A percentile compares a stretch with the other conserved stretches of the same genome.
These are phyloP conservation scores for Aquilaria agallochum DNA, from an alignment of 441 rosid species.

Conservation along the genomic window DNA sequence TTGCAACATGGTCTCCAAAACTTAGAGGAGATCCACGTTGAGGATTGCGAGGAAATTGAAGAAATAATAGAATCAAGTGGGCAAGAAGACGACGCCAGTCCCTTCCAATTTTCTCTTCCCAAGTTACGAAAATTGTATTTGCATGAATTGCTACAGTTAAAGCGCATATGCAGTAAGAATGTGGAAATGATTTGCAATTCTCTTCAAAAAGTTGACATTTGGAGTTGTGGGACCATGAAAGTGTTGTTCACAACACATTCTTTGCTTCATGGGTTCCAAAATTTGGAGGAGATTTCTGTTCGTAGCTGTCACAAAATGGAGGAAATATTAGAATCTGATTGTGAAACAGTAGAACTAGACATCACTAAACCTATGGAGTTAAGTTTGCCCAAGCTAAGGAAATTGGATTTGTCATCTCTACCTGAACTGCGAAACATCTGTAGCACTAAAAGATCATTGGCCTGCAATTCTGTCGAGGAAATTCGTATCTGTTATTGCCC, in stretches of 20 bases:
- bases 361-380: not conserved
- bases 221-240: conserved; percentile 13
- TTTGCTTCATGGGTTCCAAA: conserved; percentile 13
- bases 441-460: not conserved
- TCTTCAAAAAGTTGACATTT: not conserved
- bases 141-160: too few species aligned
- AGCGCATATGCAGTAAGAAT: too few species aligned
- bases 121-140: too few species aligned
- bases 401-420: not conserved
- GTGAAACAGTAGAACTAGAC: not conserved
- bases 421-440: conserved; percentile 21
- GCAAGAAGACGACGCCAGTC: too few species aligned
- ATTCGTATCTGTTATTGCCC: not conserved
- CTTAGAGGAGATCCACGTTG: too few species aligned
- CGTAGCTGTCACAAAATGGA: not conserved
- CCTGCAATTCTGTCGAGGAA: conserved; percentile 6
- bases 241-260: conserved; percentile 11
- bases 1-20: not conserved
- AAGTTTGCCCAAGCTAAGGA: conserved; percentile 9
- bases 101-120: too few species aligned
- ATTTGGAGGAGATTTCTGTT: conserved; percentile 11
- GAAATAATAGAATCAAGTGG: too few species aligned
- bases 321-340: conserved; percentile 20
- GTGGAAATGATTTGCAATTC: not conserved
- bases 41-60: too few species aligned